Base-by-base conservation (phyloP, 1,284 basidiomycete genomes). In the Moesziomyces sp. region DNA sequence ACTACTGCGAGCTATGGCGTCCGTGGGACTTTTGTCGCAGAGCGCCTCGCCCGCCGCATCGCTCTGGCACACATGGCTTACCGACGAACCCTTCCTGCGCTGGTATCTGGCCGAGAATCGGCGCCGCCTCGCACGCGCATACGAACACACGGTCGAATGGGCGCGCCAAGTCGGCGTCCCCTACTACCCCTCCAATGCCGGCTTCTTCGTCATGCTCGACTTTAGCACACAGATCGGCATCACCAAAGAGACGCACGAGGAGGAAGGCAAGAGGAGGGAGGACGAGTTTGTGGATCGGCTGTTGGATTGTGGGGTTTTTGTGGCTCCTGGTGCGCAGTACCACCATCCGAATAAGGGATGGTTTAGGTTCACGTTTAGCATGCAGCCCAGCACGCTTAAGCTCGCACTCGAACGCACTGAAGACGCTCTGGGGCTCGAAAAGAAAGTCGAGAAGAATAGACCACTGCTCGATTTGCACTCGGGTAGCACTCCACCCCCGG, bases 51-150 rank as follows among this genome's bases (percentile, higher is more conserved):
- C 74, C 0, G 77, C 77, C 0, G 62, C 65, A 1, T 33, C 53
- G 13, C 46, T 80, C 5, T 79, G 71, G 68, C 24, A 30, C 10
- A 59, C 68, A 6, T 69, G 65, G 72, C 46, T 80, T 1, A 42
- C 52, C 11, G 79, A 80, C 26, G 21, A 46, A 1, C 14, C 21
- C 1, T 81, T 74, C 43, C 50, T 79, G 13, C 24, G 18, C 3
- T 79, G 77, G 75, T 81, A 74, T 44, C 56, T 81, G 14, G 35
- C 16, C 3, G 77, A 78, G 30, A 79, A 81, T 45, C 46, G 74
- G 7, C 52, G 72, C 0, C 42, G 79, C 1, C 40, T 81, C 8
- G 5, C 33, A 0, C 28, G 33, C 5, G 70, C 74, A 3, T 81
- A 69, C 53, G 21, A 59, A 10, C 59, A 76, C 46, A 38, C 65